Base-by-base conservation (phyloP, 305 asterid genomes). In the Ilex paraguariensis region DNA sequence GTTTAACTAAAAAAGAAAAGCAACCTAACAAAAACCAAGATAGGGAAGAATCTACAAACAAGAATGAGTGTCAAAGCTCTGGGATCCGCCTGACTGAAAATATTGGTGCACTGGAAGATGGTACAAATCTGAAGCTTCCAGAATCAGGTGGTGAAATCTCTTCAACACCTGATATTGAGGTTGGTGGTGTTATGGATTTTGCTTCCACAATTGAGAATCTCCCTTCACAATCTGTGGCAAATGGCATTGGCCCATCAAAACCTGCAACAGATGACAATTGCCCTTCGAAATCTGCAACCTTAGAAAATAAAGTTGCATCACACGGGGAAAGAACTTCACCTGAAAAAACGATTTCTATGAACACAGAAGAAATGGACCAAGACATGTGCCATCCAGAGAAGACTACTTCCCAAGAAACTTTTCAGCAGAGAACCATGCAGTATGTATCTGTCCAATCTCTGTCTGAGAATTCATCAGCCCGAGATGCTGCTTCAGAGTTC, bases 111-210 rank as follows among this genome's bases (percentile, higher is more conserved):
- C 60, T 28, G 60, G 78, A 72, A 61, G 84, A 59, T 50, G 74
- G 31, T 21, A 16, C 65, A 51, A 57, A 66, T 64, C 75, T 61
- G 51, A 79, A 81, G 66, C 71, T 70, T 56, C 40, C 78, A 59
- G 72, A 59, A 61, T 64, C 81, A 13, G 81, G 64, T 73, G 72
- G 59, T 53, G 45, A 56, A 63, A 56, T 63, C 36, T 67, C 76
- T 65, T 69, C 73, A 39, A 75, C 65, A 66, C 39, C 65, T 75
- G 83, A 76, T 71, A 42, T 73, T 65, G 73, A 68, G 51, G 77
- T 67, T 69, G 77, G 59, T 54, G 69, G 62, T 56, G 61, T 40
- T 66, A 63, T 57, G 53, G 79, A 69, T 73, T 65, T 65, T 69
- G 76, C 75, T 58, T 63, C 76, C 54, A 64, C 58, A 62, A 72